Conservation (phyloP, 352 stramenopile species). For the Phytopythium mirpurense region DNA sequence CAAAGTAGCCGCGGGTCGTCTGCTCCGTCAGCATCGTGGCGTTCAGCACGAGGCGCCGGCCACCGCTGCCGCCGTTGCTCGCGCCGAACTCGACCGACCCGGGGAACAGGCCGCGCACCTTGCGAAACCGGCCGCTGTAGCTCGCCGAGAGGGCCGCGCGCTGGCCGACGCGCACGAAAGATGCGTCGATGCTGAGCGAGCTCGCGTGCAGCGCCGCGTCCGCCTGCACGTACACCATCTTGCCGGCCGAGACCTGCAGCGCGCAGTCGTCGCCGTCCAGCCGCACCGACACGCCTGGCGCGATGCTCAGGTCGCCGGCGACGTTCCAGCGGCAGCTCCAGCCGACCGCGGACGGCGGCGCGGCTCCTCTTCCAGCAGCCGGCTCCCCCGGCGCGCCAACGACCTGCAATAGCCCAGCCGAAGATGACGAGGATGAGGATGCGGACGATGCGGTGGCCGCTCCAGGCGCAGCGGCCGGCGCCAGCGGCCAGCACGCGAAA, state of each 20-base stretch:
- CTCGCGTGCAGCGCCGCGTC: constrained; percentile 30
- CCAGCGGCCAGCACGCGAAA: constrained; percentile 34
- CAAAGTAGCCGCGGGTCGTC: constrained; percentile 42
- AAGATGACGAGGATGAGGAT: not conserved
- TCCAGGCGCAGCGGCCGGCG: not conserved
- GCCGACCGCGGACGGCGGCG: constrained; percentile 13
- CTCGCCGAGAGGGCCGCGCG: constrained; percentile 26
- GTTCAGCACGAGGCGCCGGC: constrained; percentile 34
- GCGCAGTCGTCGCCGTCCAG: constrained; percentile 50
- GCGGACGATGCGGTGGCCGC: constrained; percentile 7
- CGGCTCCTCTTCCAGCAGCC: not conserved
- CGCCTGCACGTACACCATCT: constrained; percentile 42
- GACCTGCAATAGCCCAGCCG: not conserved
- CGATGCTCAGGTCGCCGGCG: constrained; percentile 44
- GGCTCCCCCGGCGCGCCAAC: not conserved
- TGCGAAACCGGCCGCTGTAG: constrained; percentile 28
- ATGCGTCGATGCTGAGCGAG: constrained; percentile 47
- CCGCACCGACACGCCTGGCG: constrained; percentile 24
- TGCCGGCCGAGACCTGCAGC: constrained; percentile 41
- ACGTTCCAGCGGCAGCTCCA: constrained; percentile 59
- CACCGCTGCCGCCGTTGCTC: constrained; percentile 51
- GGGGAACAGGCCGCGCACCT: constrained; percentile 21
- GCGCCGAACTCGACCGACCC: constrained; percentile 40
- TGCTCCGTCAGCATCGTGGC: constrained; percentile 25
- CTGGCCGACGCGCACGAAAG: constrained; percentile 54